These are phyloP conservation scores for Mallotus japonicus DNA, from an alignment of 441 rosid species.

Conservation along the genomic window DNA sequence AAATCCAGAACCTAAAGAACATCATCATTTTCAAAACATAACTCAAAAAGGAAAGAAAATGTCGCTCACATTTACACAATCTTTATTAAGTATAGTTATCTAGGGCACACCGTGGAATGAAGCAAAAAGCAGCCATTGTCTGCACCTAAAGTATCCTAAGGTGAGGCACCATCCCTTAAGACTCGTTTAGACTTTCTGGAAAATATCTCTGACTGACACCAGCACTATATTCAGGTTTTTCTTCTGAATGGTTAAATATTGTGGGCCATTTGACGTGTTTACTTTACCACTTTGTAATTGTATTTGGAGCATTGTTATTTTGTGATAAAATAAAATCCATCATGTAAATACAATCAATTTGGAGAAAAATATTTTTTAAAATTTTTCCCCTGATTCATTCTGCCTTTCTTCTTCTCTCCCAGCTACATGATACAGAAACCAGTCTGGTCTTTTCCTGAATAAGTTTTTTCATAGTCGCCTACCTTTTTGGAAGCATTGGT, in stretches of 20 bases:
- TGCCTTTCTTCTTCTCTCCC: not conserved
- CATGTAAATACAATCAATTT: not conserved
- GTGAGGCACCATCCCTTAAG: not conserved
- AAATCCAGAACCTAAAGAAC: too few relatives aligned
- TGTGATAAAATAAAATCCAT: not conserved
- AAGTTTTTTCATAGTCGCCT: not conserved
- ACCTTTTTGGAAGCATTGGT: not conserved
- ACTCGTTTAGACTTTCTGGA: not conserved
- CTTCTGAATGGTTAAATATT: not conserved
- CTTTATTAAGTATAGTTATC: not conserved
- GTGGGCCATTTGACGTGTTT: not conserved
- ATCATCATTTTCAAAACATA: too few relatives aligned
- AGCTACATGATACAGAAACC: not conserved
- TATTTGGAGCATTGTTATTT: not conserved
- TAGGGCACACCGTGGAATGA: not conserved
- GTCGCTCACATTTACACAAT: too few relatives aligned
- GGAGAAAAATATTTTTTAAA: not conserved
- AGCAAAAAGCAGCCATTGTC: not conserved
- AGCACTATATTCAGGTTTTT: not conserved
- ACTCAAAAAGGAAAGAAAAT: too few relatives aligned
- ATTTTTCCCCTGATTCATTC: not conserved
- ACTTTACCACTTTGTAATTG: not conserved
- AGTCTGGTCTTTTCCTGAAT: not conserved
- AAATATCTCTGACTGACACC: not conserved
- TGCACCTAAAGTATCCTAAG: not conserved